Conservation (phyloP, 2,329 filamentous ascomycete genomes). For the Fusarium virguliforme region DNA sequence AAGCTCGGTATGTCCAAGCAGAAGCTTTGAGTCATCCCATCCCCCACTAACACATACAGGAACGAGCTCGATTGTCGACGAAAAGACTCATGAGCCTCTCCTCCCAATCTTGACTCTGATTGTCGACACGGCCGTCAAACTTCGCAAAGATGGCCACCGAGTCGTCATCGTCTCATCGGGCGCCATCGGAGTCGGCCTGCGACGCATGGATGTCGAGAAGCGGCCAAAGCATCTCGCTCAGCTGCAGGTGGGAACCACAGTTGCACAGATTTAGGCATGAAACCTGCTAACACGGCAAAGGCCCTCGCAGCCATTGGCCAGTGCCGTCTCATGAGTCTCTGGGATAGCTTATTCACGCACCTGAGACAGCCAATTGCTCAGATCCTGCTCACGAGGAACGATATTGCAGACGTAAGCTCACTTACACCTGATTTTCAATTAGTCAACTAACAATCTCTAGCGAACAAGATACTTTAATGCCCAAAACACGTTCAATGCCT, state of each 20-base stretch:
- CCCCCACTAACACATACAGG: conserved; percentile 73
- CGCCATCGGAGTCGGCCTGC: conserved; percentile 93
- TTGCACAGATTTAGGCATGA: conserved; percentile 8
- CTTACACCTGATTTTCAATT: neutral
- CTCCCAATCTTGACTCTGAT: conserved; percentile 92
- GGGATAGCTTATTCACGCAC: conserved; percentile 93
- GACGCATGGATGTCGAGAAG: conserved; percentile 89
- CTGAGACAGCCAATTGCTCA: conserved; percentile 93
- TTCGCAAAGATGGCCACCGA: conserved; percentile 91
- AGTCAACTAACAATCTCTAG: conserved; percentile 58
- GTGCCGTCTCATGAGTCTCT: conserved; percentile 93
- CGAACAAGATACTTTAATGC: conserved; percentile 96
- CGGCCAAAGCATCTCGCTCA: conserved; percentile 92
- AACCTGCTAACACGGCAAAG: conserved; percentile 57
- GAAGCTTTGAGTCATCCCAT: conserved; percentile 29
- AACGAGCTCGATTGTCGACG: conserved; percentile 98
- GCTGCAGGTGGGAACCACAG: conserved; percentile 74
- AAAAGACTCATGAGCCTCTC: conserved; percentile 93
- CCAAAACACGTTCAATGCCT: conserved; percentile 92
- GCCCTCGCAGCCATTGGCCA: conserved; percentile 96
- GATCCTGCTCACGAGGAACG: conserved; percentile 93
- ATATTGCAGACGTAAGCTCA: conserved; percentile 87
- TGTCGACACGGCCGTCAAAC: conserved; percentile 90
- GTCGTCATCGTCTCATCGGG: conserved; percentile 98
- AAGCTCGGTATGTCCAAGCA: conserved; percentile 79